Base-by-base conservation (phyloP, 2,329 filamentous ascomycete genomes). In the Cercospora zeina region DNA sequence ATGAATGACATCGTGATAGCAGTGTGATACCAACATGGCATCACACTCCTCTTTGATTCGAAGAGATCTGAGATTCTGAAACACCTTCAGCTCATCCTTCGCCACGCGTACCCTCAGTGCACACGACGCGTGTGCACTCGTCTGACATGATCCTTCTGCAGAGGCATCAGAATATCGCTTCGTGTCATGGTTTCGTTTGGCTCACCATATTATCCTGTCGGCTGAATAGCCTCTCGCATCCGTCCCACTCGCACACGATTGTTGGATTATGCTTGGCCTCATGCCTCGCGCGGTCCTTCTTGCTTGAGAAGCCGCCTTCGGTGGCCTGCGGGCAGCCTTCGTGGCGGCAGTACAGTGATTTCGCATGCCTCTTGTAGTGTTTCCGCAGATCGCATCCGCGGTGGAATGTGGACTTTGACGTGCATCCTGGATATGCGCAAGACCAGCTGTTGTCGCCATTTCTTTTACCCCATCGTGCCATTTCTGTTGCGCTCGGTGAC, bases 361-460 rank as follows among this genome's bases (percentile, higher is more conserved):
- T 87, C 30, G 80, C 83, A 71, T 87, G 85, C 13, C 85, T 78
- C 70, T 86, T 85, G 76, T 82, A 85, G 70, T 87, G 85, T 69
- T 87, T 87, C 30, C 85, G 78, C 16, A 87, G 75, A 71, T 87
- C 85, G 69, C 85, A 87, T 33, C 83, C 83, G 49, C 85, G 78
- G 7, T 80, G 82, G 72, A 87, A 87, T 1, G 80, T 75, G 2
- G 83, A 82, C 63, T 80, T 80, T 47, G 84, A 86, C n/a, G 82
- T 80, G 72, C 85, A 87, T 13, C 81, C 82, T 1, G 82, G 83
- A 68, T 83, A 83, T 4, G 80, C 81, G 70, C 85, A 87, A 51
- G 81, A 81, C 84, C 84, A 87, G 62, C 78, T 82, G 36, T 79
- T 78, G 54, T 80, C 75, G 62, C 77, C 74, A 67, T 79, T 80